Evolutionary conservation across 2,329 filamentous ascomycete genomes (phyloP).

Genomic region (Neofusicoccum parvum): DNA sequence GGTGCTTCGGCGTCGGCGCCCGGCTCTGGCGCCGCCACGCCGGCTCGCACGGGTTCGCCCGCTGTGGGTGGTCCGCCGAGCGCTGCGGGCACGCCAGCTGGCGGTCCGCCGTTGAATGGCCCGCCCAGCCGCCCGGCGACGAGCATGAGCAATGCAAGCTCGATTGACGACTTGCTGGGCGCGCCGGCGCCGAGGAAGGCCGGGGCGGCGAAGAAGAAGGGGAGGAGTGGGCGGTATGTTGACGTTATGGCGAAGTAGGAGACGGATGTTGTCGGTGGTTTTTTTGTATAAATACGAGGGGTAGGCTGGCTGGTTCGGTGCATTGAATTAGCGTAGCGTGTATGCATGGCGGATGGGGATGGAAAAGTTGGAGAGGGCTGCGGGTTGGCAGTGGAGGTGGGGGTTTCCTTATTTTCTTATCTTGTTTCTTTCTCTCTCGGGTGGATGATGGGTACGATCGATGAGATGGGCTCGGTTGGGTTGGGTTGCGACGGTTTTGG

Average conservation of each 20-base stretch:
- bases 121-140: slow-evolving; percentile 62
- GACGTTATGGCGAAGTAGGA: slow-evolving; percentile 77
- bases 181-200: slow-evolving; percentile 71
- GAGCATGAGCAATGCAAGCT: slow-evolving; percentile 87
- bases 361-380: too few species aligned
- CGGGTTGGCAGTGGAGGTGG: too few species aligned
- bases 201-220: slow-evolving; percentile 60
- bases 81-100: slow-evolving; percentile 1
- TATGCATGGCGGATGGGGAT: too few species aligned
- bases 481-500: neutral
- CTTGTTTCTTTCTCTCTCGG: too few species aligned
- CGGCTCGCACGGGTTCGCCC: slow-evolving; percentile 37
- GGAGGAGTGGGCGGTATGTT: slow-evolving; percentile 86
- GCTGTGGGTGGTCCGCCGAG: slow-evolving; percentile 25
- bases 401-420: too few species aligned
- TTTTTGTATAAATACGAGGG: neutral
- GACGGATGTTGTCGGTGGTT: neutral
- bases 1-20: slow-evolving; percentile 21
- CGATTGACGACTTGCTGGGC: slow-evolving; percentile 89
- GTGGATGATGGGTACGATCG: slow-evolving; percentile 23
- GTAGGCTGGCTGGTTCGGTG: neutral
- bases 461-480: too few species aligned
- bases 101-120: slow-evolving; percentile 30
- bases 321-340: too few species aligned
- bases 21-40: slow-evolving; percentile 35